These are phyloP conservation scores for Aspergillus mulundensis DNA, from an alignment of 495 filamentous ascomycete genomes.

Conservation along the genomic window DNA sequence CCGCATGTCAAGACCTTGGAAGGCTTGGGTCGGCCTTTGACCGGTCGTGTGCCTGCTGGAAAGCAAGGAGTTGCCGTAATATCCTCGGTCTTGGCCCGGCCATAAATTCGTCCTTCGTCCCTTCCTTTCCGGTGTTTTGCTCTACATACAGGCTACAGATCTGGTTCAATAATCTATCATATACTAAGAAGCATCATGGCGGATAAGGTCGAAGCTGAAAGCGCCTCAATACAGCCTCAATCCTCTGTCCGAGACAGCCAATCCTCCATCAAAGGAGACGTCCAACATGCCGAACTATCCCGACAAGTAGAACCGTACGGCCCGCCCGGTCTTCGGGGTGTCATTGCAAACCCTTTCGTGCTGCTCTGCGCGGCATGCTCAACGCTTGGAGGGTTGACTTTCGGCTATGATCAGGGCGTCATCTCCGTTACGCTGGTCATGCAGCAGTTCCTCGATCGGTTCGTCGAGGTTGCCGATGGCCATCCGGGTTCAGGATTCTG, in stretches of 20 bases:
- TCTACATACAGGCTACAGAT: neutral
- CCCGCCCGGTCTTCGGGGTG: constrained; percentile 41
- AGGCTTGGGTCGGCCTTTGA: neutral
- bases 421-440: constrained; percentile 55
- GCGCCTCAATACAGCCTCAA: neutral
- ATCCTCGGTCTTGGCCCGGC: neutral
- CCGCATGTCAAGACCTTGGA: neutral
- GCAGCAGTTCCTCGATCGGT: constrained; percentile 52
- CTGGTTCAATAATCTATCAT: neutral
- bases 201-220: neutral
- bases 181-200: neutral
- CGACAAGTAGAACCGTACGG: constrained; percentile 42
- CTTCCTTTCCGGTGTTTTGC: neutral
- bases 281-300: constrained; percentile 41
- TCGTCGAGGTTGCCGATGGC: constrained; percentile 40
- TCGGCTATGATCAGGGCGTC: constrained; percentile 57
- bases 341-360: constrained; percentile 50
- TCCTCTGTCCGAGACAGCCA: neutral
- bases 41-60: neutral
- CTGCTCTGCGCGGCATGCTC: constrained; percentile 51
- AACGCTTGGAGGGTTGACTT: constrained; percentile 52
- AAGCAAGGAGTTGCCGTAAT: neutral
- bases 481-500: constrained; percentile 49
- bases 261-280: constrained; percentile 26
- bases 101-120: neutral